These are phyloP conservation scores for Quillaja saponaria DNA, from an alignment of 306 rosid genomes.

Conservation along the genomic window DNA sequence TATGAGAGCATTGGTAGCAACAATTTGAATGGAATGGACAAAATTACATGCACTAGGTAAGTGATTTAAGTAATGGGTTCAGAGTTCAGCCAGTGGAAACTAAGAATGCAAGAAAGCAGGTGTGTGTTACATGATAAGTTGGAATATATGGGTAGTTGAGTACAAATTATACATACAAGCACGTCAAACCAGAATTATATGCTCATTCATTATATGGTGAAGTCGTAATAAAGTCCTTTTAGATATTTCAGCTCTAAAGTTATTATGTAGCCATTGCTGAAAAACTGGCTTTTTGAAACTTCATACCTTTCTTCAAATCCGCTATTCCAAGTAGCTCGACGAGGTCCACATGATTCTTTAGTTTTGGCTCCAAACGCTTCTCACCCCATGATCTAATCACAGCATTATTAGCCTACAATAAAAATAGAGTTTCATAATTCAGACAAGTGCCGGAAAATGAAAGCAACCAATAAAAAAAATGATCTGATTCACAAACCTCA, in stretches of 20 bases:
- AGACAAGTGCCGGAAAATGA: background rate
- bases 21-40: background rate
- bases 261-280: background rate
- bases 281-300: background rate
- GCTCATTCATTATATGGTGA: background rate
- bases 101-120: background rate
- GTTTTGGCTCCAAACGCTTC: conserved; percentile 71
- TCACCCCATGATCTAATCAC: conserved; percentile 87
- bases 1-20: conserved; percentile 2
- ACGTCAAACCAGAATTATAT: background rate
- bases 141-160: background rate
- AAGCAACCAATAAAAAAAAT: background rate
- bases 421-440: background rate
- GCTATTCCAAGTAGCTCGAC: conserved; percentile 83
- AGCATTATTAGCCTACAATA: conserved; percentile 66
- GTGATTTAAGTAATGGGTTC: conserved; percentile 14
- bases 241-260: background rate
- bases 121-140: background rate
- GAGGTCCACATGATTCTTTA: conserved; percentile 83
- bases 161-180: background rate
- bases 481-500: conserved; percentile 54
- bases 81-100: background rate
- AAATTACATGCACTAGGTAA: background rate
- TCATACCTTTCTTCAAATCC: conserved; percentile 67
- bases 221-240: background rate